These are phyloP conservation scores for Aureobasidium sp. DNA, from an alignment of 2,329 filamentous ascomycete genomes.

Conservation along the genomic window DNA sequence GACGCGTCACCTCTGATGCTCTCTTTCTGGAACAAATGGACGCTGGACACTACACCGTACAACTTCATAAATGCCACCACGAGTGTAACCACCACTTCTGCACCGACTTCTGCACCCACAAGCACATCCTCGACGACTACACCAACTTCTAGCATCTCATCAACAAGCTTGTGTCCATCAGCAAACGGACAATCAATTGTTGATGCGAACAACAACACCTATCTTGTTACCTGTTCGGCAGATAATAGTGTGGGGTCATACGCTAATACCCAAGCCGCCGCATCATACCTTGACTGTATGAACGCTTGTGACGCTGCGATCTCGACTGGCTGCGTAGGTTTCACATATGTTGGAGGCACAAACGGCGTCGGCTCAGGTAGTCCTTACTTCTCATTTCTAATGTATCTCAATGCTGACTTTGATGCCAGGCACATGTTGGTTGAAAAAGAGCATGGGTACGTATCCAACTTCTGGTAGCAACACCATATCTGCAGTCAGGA, in stretches of 20 bases:
- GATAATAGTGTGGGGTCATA: conserved; percentile 17
- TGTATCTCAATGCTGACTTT: neutral
- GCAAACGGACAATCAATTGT: conserved; percentile 2
- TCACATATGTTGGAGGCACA: conserved; percentile 18
- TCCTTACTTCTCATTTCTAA: neutral
- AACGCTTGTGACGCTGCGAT: conserved; percentile 16
- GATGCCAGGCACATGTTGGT: conserved; percentile 21
- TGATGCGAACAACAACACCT: neutral
- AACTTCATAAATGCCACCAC: neutral
- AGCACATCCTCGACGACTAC: conserved; percentile 13
- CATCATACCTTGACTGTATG: conserved; percentile 18
- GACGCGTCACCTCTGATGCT: conserved; percentile 22
- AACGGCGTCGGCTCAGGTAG: conserved; percentile 15
- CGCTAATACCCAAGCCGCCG: conserved; percentile 8
- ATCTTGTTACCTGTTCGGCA: conserved; percentile 16
- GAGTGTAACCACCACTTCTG: neutral
- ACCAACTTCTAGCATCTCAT: conserved; percentile 16
- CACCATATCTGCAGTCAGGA: conserved; percentile 14
- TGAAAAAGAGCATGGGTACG: conserved; percentile 18
- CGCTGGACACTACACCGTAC: conserved; percentile 17
- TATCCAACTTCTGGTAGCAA: conserved; percentile 16
- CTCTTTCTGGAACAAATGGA: conserved; percentile 22
- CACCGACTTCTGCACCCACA: neutral
- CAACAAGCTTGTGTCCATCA: conserved; percentile 14
- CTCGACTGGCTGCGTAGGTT: conserved; percentile 14